phyloP scores from a whole-genome alignment of 2,329 filamentous ascomycete genomes.

The Penicillium sp. region DNA sequence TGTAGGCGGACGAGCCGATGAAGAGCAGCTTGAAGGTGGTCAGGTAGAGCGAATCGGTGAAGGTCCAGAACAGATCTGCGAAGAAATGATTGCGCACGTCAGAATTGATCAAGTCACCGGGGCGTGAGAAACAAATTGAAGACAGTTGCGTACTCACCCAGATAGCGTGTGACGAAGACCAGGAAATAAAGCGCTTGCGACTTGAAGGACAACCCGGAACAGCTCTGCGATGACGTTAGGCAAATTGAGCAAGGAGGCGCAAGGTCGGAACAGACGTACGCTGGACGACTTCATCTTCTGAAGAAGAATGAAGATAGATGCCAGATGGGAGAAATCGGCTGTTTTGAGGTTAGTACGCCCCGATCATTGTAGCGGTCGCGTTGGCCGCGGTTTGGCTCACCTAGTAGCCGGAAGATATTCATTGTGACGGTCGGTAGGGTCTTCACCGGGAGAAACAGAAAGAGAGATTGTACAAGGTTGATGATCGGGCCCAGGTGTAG shows the following conservation, averaged over 20 bases:
- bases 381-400: slow-evolving; percentile 42
- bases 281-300: slow-evolving; percentile 96
- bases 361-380: background rate
- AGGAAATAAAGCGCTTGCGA: slow-evolving; percentile 93
- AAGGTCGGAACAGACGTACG: slow-evolving; percentile 55
- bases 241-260: background rate
- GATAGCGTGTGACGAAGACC: slow-evolving; percentile 91
- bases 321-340: slow-evolving; percentile 95
- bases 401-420: slow-evolving; percentile 70
- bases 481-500: background rate
- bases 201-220: slow-evolving; percentile 97
- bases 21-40: slow-evolving; percentile 95
- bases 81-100: background rate
- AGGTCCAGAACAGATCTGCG: slow-evolving; percentile 77
- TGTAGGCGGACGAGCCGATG: slow-evolving; percentile 86
- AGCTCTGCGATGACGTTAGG: slow-evolving; percentile 64
- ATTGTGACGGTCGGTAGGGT: slow-evolving; percentile 47
- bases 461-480: background rate
- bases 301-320: slow-evolving; percentile 90
- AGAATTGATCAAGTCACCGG: background rate
- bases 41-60: slow-evolving; percentile 84
- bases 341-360: slow-evolving; percentile 18
- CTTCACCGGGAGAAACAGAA: background rate
- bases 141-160: slow-evolving; percentile 57
- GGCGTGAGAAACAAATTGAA: background rate